Percentiles rank a stretch among this genome's conserved stretches.
Conservation (phyloP, 2,329 filamentous ascomycete genomes). For the Cladophialophora chaetospira region DNA sequence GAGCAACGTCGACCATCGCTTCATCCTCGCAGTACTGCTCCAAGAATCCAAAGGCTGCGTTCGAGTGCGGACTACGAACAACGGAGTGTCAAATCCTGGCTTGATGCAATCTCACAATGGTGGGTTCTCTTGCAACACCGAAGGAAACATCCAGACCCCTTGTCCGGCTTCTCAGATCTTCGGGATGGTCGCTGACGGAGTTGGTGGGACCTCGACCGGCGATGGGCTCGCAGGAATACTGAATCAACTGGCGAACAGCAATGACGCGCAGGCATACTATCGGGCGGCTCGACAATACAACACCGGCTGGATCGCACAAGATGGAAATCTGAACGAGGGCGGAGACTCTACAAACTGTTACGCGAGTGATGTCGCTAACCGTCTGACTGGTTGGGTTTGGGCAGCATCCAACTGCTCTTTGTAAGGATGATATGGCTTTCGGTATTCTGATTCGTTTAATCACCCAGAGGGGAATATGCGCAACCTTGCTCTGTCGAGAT, state of each 20-base stretch:
- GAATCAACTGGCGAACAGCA: conserved; percentile 1
- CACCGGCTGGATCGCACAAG: conserved; percentile 24
- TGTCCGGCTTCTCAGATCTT: conserved; percentile 25
- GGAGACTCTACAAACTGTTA: conserved; percentile 24
- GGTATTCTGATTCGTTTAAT: neutral
- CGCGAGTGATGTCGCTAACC: conserved; percentile 27
- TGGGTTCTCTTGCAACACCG: conserved; percentile 41
- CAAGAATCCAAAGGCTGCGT: conserved; percentile 52
- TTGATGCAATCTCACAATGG: conserved; percentile 46
- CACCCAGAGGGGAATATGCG: neutral
- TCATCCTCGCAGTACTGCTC: conserved; percentile 50
- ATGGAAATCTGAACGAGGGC: conserved; percentile 18
- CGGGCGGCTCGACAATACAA: conserved; percentile 27
- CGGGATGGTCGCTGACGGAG: conserved; percentile 30
- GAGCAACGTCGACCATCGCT: conserved; percentile 35
- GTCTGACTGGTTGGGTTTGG: conserved; percentile 27
- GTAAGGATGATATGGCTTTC: neutral
- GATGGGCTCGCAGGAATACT: conserved; percentile 21
- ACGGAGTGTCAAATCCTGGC: conserved; percentile 48
- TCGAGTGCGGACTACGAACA: conserved; percentile 45
- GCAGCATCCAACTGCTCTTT: neutral
- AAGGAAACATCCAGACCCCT: conserved; percentile 24
- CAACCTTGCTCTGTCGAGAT: neutral
- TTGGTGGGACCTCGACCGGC: conserved; percentile 21
- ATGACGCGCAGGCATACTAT: conserved; percentile 23